These are phyloP conservation scores for Penicillium paradoxum DNA, from an alignment of 495 filamentous ascomycete species.

Conservation along the genomic window DNA sequence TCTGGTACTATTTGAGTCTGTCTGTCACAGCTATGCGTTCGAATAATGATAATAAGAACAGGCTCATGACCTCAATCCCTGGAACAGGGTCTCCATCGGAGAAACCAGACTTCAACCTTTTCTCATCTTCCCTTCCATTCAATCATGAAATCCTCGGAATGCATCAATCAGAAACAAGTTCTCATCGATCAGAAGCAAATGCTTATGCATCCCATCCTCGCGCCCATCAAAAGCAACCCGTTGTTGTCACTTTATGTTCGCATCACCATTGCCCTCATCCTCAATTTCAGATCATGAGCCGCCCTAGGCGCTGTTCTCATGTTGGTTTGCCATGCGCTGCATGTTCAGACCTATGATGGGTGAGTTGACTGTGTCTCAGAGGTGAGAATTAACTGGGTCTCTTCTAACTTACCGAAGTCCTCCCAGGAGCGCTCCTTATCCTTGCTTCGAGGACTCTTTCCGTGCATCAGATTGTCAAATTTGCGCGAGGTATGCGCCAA, in stretches of 20 bases:
- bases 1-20: neutral
- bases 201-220: neutral
- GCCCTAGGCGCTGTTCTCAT: slow-evolving; percentile 1
- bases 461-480: slow-evolving; percentile 91
- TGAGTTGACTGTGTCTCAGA: slow-evolving; percentile 17
- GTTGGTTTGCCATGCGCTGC: slow-evolving; percentile 52
- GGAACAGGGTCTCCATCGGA: neutral
- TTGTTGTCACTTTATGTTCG: too few relatives aligned
- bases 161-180: neutral
- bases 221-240: too few relatives aligned
- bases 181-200: neutral
- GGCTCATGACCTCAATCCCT: neutral
- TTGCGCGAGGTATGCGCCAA: slow-evolving; percentile 67
- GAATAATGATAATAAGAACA: neutral
- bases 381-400: neutral
- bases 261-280: neutral
- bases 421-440: slow-evolving; percentile 71
- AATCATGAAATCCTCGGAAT: neutral
- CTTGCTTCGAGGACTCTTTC: slow-evolving; percentile 71
- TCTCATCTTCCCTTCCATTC: neutral
- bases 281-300: neutral
- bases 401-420: slow-evolving; percentile 70
- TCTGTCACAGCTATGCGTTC: neutral
- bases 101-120: neutral
- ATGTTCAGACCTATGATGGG: slow-evolving; percentile 62